phyloP scores from a whole-genome alignment of 345 rosid genomes.

The Firmiana major region DNA sequence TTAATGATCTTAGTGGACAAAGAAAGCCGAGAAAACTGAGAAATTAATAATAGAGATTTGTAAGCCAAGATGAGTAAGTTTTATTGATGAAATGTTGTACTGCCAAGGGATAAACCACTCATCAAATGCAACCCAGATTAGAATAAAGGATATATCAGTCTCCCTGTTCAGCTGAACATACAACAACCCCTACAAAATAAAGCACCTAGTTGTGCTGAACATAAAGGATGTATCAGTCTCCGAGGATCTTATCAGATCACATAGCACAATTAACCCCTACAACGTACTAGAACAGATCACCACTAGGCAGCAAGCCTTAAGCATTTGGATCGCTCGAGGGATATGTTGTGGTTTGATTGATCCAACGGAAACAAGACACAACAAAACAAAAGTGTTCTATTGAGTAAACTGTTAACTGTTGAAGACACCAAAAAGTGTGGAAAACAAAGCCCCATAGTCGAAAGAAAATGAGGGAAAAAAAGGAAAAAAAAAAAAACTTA shows the following conservation, averaged over 20 bases:
- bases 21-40: background rate
- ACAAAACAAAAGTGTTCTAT: background rate
- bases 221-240: no score
- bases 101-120: no score
- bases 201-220: no score
- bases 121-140: no score
- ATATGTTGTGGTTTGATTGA: background rate
- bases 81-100: no score
- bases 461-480: background rate
- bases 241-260: no score
- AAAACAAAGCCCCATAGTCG: background rate
- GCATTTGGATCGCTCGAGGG: background rate
- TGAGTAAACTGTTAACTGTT: background rate
- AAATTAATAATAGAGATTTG: background rate
- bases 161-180: no score
- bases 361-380: background rate
- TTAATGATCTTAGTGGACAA: background rate
- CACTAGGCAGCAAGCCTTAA: no score
- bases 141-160: no score
- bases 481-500: background rate
- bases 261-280: no score
- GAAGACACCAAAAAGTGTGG: background rate
- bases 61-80: background rate
- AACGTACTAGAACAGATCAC: no score
- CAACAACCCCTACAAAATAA: no score